Evolutionary conservation across 345 rosid genomes (phyloP).

Genomic region (Noccaea caerulescens): DNA sequence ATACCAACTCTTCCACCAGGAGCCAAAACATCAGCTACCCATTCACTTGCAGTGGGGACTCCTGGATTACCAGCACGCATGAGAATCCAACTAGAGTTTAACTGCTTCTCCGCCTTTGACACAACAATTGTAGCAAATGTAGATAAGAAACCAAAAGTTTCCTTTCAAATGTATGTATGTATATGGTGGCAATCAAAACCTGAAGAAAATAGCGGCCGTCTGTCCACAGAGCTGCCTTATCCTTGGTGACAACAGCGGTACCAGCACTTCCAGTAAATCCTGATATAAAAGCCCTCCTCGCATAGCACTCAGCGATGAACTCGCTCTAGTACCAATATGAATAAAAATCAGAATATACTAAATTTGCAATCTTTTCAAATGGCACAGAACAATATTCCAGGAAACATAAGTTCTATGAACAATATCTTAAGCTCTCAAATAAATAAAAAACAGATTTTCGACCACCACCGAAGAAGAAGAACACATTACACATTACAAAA

Average conservation of each 20-base stretch:
- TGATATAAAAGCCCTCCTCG: constrained; percentile 78
- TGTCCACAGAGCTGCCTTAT: constrained; percentile 95
- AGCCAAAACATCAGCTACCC: constrained; percentile 82
- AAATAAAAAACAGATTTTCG: constrained; percentile 1
- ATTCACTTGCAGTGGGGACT: constrained; percentile 82
- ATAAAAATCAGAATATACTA: not conserved
- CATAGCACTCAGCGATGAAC: constrained; percentile 93
- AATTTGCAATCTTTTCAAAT: not conserved
- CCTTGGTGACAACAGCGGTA: constrained; percentile 84
- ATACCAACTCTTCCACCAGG: constrained; percentile 91
- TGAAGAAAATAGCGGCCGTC: constrained; percentile 98
- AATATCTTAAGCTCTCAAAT: not conserved
- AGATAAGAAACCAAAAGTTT: constrained; percentile 12
- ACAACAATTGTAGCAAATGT: not conserved
- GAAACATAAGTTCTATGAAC: too few species aligned
- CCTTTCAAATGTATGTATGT: constrained; percentile 1
- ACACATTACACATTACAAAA: not conserved
- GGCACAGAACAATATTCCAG: not conserved
- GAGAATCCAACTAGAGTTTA: constrained; percentile 81
- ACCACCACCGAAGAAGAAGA: not conserved
- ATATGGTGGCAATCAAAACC: constrained; percentile 48
- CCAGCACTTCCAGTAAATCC: constrained; percentile 97
- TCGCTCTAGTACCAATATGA: constrained; percentile 66
- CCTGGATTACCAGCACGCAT: constrained; percentile 96
- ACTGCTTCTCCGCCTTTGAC: constrained; percentile 83